These are phyloP conservation scores for Aspergillus sp. DNA, from an alignment of 2,329 filamentous ascomycete species.

Conservation along the genomic window DNA sequence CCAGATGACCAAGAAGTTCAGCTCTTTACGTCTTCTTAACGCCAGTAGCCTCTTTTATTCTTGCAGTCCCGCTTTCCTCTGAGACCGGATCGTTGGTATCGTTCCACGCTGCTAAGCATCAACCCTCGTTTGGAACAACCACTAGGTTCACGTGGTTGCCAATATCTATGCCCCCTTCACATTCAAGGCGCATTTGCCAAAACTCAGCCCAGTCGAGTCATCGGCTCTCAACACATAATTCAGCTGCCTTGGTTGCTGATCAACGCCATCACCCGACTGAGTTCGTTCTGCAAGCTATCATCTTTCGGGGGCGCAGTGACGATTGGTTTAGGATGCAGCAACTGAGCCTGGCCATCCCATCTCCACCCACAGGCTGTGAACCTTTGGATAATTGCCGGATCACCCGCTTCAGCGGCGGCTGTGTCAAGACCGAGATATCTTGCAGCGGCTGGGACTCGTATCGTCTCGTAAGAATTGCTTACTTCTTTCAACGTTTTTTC, in stretches of 20 bases:
- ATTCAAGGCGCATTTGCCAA: not conserved
- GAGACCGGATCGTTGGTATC: constrained; percentile 9
- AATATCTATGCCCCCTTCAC: not conserved
- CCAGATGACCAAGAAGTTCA: constrained; percentile 39
- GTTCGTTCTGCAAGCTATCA: constrained; percentile 23
- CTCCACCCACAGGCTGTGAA: constrained; percentile 40
- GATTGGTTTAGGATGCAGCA: constrained; percentile 37
- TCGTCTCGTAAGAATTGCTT: constrained; percentile 41
- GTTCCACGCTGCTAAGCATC: constrained; percentile 12
- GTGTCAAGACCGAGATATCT: constrained; percentile 38
- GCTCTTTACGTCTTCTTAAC: constrained; percentile 32
- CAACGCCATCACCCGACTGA: constrained; percentile 36
- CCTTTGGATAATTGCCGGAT: constrained; percentile 30
- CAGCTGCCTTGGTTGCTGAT: constrained; percentile 30
- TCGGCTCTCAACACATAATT: constrained; percentile 1
- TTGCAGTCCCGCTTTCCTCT: not conserved
- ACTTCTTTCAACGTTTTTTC: constrained; percentile 39
- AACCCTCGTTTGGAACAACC: constrained; percentile 1
- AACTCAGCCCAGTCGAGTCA: not conserved
- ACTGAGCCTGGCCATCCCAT: constrained; percentile 35
- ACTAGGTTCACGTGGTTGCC: not conserved
- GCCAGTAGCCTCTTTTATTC: constrained; percentile 13
- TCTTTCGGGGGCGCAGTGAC: constrained; percentile 15
- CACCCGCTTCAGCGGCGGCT: constrained; percentile 25
- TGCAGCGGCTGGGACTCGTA: constrained; percentile 37